phyloP scores from a whole-genome alignment of 2,329 filamentous ascomycete genomes.

The Exophiala xenobiotica region DNA sequence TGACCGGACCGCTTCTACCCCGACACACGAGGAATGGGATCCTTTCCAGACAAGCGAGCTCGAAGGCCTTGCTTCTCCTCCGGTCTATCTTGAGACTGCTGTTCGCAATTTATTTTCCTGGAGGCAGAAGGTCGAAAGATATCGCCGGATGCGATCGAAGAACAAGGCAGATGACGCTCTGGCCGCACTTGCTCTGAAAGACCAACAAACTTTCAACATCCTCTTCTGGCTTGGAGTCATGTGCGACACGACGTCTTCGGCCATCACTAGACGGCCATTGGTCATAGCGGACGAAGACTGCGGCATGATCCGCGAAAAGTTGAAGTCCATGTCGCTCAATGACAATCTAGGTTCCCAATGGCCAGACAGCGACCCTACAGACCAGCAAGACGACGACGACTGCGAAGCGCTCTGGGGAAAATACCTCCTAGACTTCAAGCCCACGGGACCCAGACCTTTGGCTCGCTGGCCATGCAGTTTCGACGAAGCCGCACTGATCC shows the following conservation, averaged over 20 bases:
- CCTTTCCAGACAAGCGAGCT: conserved; percentile 17
- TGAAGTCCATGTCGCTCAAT: neutral
- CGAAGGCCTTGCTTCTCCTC: conserved; percentile 16
- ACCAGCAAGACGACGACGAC: conserved; percentile 4
- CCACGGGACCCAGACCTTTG: conserved; percentile 29
- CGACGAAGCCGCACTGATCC: conserved; percentile 49
- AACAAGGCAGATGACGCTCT: neutral
- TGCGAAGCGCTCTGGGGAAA: conserved; percentile 41
- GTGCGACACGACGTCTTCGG: conserved; percentile 59
- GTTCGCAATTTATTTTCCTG: conserved; percentile 24
- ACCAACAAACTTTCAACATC: conserved; percentile 52
- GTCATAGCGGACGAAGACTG: conserved; percentile 51
- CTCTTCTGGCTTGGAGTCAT: conserved; percentile 61
- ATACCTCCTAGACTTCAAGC: conserved; percentile 23
- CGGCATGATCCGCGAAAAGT: conserved; percentile 34
- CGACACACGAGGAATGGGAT: conserved; percentile 12
- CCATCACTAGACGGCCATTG: conserved; percentile 51
- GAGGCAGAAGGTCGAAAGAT: conserved; percentile 19
- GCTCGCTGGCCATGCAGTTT: conserved; percentile 55
- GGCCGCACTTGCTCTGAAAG: conserved; percentile 28
- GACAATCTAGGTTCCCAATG: too few relatives aligned
- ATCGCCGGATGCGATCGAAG: conserved; percentile 10
- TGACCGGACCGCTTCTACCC: too few relatives aligned
- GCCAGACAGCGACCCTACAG: too few relatives aligned
- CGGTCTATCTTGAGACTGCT: conserved; percentile 23